Percentiles rank a stretch among this genome's conserved stretches.
phyloP scores from a whole-genome alignment of 2,329 filamentous ascomycete genomes.

The Alternaria sp. region DNA sequence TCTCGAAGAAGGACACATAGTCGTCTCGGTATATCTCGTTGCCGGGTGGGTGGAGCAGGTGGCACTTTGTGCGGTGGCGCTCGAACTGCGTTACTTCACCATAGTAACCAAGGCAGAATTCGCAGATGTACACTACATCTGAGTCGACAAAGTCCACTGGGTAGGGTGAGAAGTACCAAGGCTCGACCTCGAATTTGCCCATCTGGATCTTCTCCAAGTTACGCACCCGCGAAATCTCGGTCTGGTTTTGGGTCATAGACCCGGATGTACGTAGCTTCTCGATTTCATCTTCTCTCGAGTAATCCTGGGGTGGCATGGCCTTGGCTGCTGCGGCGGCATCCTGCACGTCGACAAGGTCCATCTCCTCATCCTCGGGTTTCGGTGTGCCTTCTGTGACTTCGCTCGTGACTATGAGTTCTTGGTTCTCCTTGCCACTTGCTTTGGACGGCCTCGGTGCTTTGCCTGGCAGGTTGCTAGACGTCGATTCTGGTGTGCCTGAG shows the following conservation, averaged over 20 bases:
- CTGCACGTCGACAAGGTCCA: slow-evolving; percentile 60
- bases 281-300: slow-evolving; percentile 87
- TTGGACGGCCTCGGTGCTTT: slow-evolving; percentile 60
- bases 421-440: slow-evolving; percentile 67
- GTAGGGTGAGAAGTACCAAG: slow-evolving; percentile 99
- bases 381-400: slow-evolving; percentile 58
- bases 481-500: slow-evolving; percentile 61
- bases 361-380: slow-evolving; percentile 58
- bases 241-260: slow-evolving; percentile 98
- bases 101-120: slow-evolving; percentile 94
- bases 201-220: slow-evolving; percentile 96
- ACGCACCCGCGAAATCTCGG: slow-evolving; percentile 92
- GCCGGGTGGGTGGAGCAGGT: slow-evolving; percentile 87
- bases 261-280: slow-evolving; percentile 93
- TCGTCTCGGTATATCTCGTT: slow-evolving; percentile 99
- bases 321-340: slow-evolving; percentile 61
- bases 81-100: slow-evolving; percentile 81
- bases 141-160: slow-evolving; percentile 86
- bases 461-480: slow-evolving; percentile 56
- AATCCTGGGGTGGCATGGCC: slow-evolving; percentile 60
- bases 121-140: slow-evolving; percentile 94
- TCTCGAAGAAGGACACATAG: slow-evolving; percentile 94
- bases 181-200: slow-evolving; percentile 88
- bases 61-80: slow-evolving; percentile 88
- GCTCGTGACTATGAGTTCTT: slow-evolving; percentile 55